Evolutionary conservation across 371 early-diverging fungal species (phyloP).

Genomic region (Rhizopus sp.): DNA sequence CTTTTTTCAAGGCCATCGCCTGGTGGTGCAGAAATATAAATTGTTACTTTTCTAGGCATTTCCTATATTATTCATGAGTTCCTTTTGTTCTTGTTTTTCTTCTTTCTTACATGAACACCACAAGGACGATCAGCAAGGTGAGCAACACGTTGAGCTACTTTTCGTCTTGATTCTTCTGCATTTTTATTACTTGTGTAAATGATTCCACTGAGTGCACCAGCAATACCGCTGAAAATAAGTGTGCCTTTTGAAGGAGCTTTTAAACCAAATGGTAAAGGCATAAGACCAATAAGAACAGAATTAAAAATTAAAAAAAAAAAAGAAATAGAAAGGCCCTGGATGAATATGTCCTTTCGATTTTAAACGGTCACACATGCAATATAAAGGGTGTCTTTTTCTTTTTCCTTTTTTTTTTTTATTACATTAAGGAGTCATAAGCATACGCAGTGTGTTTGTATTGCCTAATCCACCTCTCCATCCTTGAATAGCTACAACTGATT

Average conservation of each 20-base stretch:
- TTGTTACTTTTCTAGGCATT: constrained; percentile 66
- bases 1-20: constrained; percentile 74
- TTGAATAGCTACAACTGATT: constrained; percentile 76
- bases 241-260: constrained; percentile 57
- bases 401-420: too few species aligned
- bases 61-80: constrained; percentile 34
- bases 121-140: constrained; percentile 62
- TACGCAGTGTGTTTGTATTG: constrained; percentile 85
- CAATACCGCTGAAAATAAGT: constrained; percentile 55
- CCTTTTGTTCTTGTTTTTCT: constrained; percentile 1
- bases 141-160: constrained; percentile 52
- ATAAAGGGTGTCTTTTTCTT: background rate
- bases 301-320: too few species aligned
- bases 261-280: constrained; percentile 44
- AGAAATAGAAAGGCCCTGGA: constrained; percentile 4
- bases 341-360: background rate
- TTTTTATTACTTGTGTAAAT: constrained; percentile 57
- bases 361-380: background rate
- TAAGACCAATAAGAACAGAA: background rate
- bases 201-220: constrained; percentile 52
- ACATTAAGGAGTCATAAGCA: constrained; percentile 48
- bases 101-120: constrained; percentile 49
- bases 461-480: constrained; percentile 84
- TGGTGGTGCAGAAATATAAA: constrained; percentile 66
- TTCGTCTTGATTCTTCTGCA: constrained; percentile 51